These are phyloP conservation scores for Cutaneotrichosporon dermatis DNA, from an alignment of 1,284 basidiomycete genomes.

Conservation along the genomic window DNA sequence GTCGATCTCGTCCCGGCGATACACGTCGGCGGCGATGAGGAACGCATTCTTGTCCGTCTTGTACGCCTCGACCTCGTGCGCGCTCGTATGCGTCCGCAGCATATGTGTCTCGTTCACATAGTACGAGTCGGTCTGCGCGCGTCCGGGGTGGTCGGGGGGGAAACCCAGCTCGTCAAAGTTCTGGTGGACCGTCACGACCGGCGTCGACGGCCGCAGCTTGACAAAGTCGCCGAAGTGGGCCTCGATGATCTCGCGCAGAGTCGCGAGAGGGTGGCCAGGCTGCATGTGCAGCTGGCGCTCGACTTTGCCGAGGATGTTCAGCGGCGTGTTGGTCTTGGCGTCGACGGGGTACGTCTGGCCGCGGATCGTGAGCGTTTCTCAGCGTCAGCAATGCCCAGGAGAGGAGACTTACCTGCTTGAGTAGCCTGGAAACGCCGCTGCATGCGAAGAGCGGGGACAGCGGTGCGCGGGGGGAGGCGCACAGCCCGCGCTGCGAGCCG, in stretches of 20 bases:
- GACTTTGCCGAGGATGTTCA: constrained; percentile 73
- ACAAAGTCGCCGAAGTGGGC: constrained; percentile 59
- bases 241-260: constrained; percentile 80
- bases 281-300: constrained; percentile 68
- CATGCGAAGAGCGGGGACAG: neutral
- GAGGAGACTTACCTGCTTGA: neutral
- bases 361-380: constrained; percentile 29
- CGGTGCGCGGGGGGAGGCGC: neutral
- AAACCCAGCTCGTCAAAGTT: constrained; percentile 99
- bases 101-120: constrained; percentile 87
- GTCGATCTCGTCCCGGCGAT: constrained; percentile 97
- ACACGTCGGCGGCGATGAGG: constrained; percentile 97
- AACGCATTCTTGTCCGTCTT: constrained; percentile 69
- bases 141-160: constrained; percentile 86
- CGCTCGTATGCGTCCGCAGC: constrained; percentile 95
- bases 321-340: constrained; percentile 76
- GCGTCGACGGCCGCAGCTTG: constrained; percentile 62
- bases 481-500: neutral
- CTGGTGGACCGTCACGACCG: constrained; percentile 81
- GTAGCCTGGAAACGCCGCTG: constrained; percentile 1
- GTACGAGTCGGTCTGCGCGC: constrained; percentile 86
- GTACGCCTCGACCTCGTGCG: constrained; percentile 95
- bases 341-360: constrained; percentile 61
- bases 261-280: constrained; percentile 76
- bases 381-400: neutral